These are phyloP conservation scores for Hypomontagnella submonticulosa DNA, from an alignment of 495 filamentous ascomycete species.

Conservation along the genomic window DNA sequence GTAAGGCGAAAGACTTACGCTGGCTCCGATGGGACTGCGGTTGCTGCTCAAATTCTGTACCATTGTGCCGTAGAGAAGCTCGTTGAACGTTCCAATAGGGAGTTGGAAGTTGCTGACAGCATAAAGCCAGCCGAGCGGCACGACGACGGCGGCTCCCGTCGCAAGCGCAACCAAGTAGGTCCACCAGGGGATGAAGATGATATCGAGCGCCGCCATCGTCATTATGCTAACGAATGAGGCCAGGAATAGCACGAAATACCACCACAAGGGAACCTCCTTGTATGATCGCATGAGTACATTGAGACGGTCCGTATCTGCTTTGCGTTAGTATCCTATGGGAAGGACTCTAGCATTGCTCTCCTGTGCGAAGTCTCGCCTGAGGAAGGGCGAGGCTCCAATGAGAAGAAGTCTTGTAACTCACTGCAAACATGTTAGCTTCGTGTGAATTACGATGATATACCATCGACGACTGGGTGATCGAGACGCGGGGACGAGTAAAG, in stretches of 20 bases:
- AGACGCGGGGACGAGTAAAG: background rate
- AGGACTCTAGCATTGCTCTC: background rate
- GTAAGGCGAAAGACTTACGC: conserved; percentile 36
- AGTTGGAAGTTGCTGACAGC: conserved; percentile 67
- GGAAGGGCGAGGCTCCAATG: background rate
- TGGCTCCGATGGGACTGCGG: conserved; percentile 64
- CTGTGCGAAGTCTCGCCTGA: background rate
- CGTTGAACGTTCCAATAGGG: conserved; percentile 64
- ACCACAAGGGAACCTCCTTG: conserved; percentile 66
- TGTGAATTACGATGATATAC: background rate
- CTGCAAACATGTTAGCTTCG: conserved; percentile 22
- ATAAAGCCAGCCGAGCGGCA: conserved; percentile 67
- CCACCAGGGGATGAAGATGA: conserved; percentile 68
- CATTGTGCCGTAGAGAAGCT: conserved; percentile 68
- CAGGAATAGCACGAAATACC: conserved; percentile 62
- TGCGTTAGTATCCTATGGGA: conserved; percentile 4
- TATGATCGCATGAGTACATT: conserved; percentile 67
- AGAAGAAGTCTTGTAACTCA: conserved; percentile 11
- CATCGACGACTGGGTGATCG: too few relatives aligned
- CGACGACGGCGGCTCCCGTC: conserved; percentile 62
- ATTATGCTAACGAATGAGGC: conserved; percentile 60
- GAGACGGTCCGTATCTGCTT: conserved; percentile 58
- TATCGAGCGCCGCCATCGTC: conserved; percentile 56
- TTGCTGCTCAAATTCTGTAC: conserved; percentile 58
- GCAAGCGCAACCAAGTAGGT: conserved; percentile 64